Evolutionary conservation across 805 yeast genomes (phyloP), one percentile per base, ranked within the genome.

Genomic region (Hyphopichia homilentoma): DNA sequence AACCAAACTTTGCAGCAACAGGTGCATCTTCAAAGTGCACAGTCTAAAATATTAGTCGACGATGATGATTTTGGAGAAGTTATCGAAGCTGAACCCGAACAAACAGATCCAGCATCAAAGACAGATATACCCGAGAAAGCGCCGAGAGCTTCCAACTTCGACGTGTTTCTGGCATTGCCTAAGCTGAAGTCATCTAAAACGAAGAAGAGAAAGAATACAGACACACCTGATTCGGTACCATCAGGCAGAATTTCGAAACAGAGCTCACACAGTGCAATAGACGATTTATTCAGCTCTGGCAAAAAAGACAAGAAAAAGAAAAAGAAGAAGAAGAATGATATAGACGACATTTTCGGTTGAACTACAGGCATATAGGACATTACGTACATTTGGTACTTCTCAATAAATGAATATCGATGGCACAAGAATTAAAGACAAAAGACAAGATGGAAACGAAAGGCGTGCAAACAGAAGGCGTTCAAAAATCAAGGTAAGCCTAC

Each of bases 311-410:
- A 42, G 12, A 33, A 58, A 47, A 68, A 67, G 50, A 69, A 69
- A 37, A 70, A 67, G 50, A 75, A 68, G 50, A 54, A 58, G 32
- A 72, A 61, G 39, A 69, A 70, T 28, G 81, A 79, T 7, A 85
- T 85, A 34, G 93, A 84, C 54, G 84, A 77, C 45, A 84, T 85
- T 11, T 84, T 84, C 57, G 87, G 86, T 1, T 77, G 34, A 36
- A 20, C 22, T 20, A 20, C 11, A 20, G 7, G 22, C 11, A 20
- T 20, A 20, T 20, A 20, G 7, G 17, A 12, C 25, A 12, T 19
- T 15, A 13, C 14, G 7, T 16, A 20, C 11, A 20, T 8, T 20
- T 8, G 22, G 9, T 7, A 20, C 9, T 7, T 8, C 7, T 11
- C 7, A 20, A 8, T 20, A 8, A 20, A 20, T 8, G 22, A 20